Conservation (phyloP, 2,329 filamentous ascomycete species). For the Aspergillus niger region DNA sequence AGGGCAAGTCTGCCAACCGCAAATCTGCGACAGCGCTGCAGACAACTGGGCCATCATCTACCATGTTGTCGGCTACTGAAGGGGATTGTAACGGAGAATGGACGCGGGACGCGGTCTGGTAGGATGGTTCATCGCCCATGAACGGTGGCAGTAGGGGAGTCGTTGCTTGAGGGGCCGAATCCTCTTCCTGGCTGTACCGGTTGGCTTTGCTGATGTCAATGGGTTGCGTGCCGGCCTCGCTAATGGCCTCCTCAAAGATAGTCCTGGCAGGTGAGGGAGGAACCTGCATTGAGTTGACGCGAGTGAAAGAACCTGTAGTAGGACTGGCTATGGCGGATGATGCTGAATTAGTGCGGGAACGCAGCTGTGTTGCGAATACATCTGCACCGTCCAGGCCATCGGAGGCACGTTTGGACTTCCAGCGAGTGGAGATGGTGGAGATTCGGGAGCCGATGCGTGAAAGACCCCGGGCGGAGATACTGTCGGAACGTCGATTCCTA, state of each 20-base stretch:
- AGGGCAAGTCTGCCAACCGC: slow-evolving; percentile 55
- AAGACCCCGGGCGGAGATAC: slow-evolving; percentile 50
- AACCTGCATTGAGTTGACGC: slow-evolving; percentile 53
- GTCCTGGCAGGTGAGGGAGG: slow-evolving; percentile 66
- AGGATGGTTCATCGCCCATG: slow-evolving; percentile 60
- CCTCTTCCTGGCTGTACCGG: slow-evolving; percentile 47
- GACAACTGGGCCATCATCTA: slow-evolving; percentile 44
- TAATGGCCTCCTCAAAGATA: slow-evolving; percentile 58
- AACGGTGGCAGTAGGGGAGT: slow-evolving; percentile 85
- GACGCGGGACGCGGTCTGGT: slow-evolving; percentile 56
- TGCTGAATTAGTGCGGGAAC: slow-evolving; percentile 47
- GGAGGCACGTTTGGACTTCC: slow-evolving; percentile 42
- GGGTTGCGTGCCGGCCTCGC: slow-evolving; percentile 52
- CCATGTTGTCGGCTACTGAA: slow-evolving; percentile 64
- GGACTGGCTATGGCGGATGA: slow-evolving; percentile 44
- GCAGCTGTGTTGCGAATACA: slow-evolving; percentile 34
- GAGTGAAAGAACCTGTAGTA: slow-evolving; percentile 36
- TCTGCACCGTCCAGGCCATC: slow-evolving; percentile 34
- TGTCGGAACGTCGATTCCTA: slow-evolving; percentile 58
- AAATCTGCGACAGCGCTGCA: slow-evolving; percentile 50
- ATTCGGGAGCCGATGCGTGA: slow-evolving; percentile 69
- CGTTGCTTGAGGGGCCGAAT: slow-evolving; percentile 67
- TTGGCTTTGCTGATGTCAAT: slow-evolving; percentile 59
- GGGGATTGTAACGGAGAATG: slow-evolving; percentile 87
- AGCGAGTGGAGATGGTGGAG: slow-evolving; percentile 67